phyloP scores from a whole-genome alignment of 2,329 filamentous ascomycete species.

The Alternaria triticimaculans region DNA sequence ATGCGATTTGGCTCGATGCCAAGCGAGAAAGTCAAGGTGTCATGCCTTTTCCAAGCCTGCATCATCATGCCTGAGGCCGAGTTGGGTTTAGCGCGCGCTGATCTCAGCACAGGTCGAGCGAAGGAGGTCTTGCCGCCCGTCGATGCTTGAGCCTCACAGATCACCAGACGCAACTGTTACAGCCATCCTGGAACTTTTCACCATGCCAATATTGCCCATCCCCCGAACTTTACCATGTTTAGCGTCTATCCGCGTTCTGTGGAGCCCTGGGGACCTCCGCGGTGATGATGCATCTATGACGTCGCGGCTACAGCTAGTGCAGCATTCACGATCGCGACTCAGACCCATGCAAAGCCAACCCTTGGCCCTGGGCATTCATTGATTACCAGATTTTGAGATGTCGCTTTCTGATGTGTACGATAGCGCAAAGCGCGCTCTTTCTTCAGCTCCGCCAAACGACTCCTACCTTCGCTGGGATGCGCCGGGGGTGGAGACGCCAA shows the following conservation, averaged over 20 bases:
- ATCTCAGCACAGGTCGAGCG: not conserved
- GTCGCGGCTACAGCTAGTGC: slow-evolving; percentile 3
- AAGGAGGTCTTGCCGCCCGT: not conserved
- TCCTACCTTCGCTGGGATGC: slow-evolving; percentile 40
- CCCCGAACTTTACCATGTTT: not conserved
- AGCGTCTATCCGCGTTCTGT: not conserved
- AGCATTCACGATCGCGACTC: not conserved
- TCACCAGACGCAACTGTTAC: not conserved
- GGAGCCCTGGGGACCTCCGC: not conserved
- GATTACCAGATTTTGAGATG: not conserved
- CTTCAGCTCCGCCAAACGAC: slow-evolving; percentile 28
- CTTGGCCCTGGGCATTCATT: not conserved
- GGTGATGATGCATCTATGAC: slow-evolving; percentile 19
- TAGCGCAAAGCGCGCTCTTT: slow-evolving; percentile 19
- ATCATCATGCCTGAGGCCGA: not conserved
- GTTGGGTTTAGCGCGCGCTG: not conserved
- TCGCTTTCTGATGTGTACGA: slow-evolving; percentile 12
- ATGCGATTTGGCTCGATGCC: not conserved
- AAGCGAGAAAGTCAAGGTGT: slow-evolving; percentile 10
- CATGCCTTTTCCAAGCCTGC: not conserved
- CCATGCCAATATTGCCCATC: not conserved
- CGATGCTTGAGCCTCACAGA: slow-evolving; percentile 1
- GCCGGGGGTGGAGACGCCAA: slow-evolving; percentile 41
- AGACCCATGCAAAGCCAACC: not conserved
- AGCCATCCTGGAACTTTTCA: not conserved